Percentiles rank a stretch among this genome's conserved stretches.
Evolutionary conservation across 164 flowering plant genomes (phyloP).

Genomic region (Piper longum): DNA sequence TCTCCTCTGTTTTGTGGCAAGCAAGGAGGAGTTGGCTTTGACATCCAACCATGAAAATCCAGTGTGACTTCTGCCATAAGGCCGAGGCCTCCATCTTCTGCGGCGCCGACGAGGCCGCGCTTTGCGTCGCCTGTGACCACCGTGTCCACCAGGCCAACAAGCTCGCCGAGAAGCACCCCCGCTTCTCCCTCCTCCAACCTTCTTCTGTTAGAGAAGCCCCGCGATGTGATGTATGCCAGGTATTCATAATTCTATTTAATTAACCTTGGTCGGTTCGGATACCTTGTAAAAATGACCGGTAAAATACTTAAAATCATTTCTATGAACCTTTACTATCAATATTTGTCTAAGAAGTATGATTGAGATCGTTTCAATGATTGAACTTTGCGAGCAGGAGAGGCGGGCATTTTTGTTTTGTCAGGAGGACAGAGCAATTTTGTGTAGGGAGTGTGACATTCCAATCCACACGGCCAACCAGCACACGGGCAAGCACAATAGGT

Average conservation of each 20-base stretch:
- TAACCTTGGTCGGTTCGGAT: too few species aligned
- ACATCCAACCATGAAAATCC: conserved; percentile 20
- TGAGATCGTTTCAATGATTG: neutral
- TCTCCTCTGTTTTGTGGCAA: neutral
- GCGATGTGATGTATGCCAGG: conserved; percentile 29
- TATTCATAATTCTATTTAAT: neutral
- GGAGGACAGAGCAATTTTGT: conserved; percentile 77
- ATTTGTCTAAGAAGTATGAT: neutral
- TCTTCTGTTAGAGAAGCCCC: conserved; percentile 14
- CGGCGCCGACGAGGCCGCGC: conserved; percentile 27
- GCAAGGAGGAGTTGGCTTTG: neutral
- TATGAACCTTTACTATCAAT: neutral
- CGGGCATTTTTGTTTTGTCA: conserved; percentile 76
- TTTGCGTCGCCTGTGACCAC: conserved; percentile 18
- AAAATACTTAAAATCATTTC: neutral
- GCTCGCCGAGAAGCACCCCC: conserved; percentile 25
- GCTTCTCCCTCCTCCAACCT: conserved; percentile 22
- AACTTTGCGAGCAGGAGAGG: conserved; percentile 30
- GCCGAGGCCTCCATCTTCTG: conserved; percentile 22
- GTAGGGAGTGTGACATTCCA: conserved; percentile 61
- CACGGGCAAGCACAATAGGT: conserved; percentile 60
- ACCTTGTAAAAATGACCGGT: too few species aligned
- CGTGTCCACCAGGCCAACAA: conserved; percentile 27
- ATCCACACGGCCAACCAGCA: conserved; percentile 72
- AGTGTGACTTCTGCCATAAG: conserved; percentile 20